Percentiles rank a stretch among this genome's conserved stretches.
These are phyloP conservation scores for Pontederia crassipes DNA, from an alignment of 176 grass and related monocot species.

Conservation along the genomic window DNA sequence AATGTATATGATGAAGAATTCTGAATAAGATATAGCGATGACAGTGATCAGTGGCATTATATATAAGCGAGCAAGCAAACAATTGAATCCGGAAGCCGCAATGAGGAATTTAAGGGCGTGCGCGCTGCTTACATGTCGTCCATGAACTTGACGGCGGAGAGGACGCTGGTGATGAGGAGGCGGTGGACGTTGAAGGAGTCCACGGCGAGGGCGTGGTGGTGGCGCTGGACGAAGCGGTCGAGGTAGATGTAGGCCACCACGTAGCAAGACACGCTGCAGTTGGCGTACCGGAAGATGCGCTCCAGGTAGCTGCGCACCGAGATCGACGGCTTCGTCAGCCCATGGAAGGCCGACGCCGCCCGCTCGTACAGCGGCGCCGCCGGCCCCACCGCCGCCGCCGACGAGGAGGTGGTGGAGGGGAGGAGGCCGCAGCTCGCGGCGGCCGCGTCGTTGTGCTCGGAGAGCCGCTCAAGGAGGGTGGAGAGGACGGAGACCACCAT, in stretches of 20 bases:
- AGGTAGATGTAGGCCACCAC: constrained; percentile 96
- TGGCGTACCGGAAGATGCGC: constrained; percentile 90
- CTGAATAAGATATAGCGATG: too few species aligned
- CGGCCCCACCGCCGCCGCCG: not conserved
- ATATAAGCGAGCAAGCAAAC: constrained; percentile 28
- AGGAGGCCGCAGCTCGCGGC: not conserved
- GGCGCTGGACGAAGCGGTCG: constrained; percentile 70
- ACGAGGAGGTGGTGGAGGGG: not conserved
- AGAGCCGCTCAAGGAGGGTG: not conserved
- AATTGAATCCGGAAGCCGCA: not conserved
- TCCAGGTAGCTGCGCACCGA: constrained; percentile 81
- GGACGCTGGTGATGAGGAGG: constrained; percentile 82
- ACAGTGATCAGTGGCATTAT: too few species aligned
- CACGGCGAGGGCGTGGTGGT: constrained; percentile 54
- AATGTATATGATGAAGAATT: too few species aligned
- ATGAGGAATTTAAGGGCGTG: too few species aligned
- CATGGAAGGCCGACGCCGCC: constrained; percentile 58
- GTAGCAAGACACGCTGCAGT: constrained; percentile 86
- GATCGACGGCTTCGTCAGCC: constrained; percentile 76
- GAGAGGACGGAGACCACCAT: constrained; percentile 7
- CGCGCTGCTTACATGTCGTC: constrained; percentile 74
- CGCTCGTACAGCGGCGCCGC: not conserved
- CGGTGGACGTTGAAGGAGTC: constrained; percentile 99
- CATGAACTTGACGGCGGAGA: constrained; percentile 96
- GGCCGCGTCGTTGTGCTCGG: constrained; percentile 5